A percentile compares a stretch with the other conserved stretches of the same genome.
These are phyloP conservation scores for Populus euphratica DNA, from an alignment of 345 rosid genomes.

Conservation along the genomic window DNA sequence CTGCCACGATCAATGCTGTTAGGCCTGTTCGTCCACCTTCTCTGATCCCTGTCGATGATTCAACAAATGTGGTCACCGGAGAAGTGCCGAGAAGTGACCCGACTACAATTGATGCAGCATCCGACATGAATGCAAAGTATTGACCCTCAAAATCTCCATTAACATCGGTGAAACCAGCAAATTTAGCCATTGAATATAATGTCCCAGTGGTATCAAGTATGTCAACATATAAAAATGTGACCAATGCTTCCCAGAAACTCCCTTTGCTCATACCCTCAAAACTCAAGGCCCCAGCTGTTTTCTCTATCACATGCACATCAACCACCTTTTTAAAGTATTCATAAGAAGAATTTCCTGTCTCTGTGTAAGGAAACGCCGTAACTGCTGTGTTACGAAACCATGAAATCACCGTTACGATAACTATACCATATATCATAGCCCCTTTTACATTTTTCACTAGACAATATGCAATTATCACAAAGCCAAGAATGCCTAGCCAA, in stretches of 20 bases:
- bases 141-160: slow-evolving; percentile 77
- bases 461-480: slow-evolving; percentile 82
- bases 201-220: slow-evolving; percentile 86
- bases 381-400: slow-evolving; percentile 86
- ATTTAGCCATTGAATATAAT: slow-evolving; percentile 82
- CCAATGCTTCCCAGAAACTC: slow-evolving; percentile 77
- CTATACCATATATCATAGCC: slow-evolving; percentile 80
- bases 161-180: slow-evolving; percentile 66
- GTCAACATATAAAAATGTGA: slow-evolving; percentile 85
- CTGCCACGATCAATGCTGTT: slow-evolving; percentile 78
- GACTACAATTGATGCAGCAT: slow-evolving; percentile 71
- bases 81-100: slow-evolving; percentile 92
- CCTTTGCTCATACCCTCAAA: slow-evolving; percentile 54
- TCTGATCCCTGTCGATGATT: slow-evolving; percentile 84
- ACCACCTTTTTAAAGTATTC: slow-evolving; percentile 79
- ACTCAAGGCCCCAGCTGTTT: slow-evolving; percentile 79
- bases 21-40: slow-evolving; percentile 90
- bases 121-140: slow-evolving; percentile 92
- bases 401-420: slow-evolving; percentile 76
- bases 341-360: slow-evolving; percentile 54
- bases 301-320: slow-evolving; percentile 58
- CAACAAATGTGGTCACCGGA: slow-evolving; percentile 75
- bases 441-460: slow-evolving; percentile 73
- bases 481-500: slow-evolving; percentile 84
- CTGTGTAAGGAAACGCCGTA: slow-evolving; percentile 69